Conservation (phyloP, 106 monocot species). For the Allium cepa region DNA sequence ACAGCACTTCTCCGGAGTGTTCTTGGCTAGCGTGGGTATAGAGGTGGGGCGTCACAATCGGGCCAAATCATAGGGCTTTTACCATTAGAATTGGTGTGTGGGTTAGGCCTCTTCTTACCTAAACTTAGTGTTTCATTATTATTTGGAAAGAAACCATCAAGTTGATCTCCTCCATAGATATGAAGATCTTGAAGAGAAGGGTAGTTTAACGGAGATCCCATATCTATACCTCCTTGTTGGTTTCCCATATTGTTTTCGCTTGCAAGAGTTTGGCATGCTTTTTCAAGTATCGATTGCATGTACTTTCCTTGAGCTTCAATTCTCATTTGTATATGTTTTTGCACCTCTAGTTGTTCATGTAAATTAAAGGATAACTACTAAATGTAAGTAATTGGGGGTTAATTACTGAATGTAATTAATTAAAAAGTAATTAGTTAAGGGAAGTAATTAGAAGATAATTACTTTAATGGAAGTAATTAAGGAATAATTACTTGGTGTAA, state of each 20-base stretch:
- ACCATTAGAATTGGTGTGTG: slow-evolving; percentile 22
- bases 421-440: too few relatives aligned
- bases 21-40: too few relatives aligned
- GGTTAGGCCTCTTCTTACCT: slow-evolving; percentile 36
- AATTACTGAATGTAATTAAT: too few relatives aligned
- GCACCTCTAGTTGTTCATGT: too few relatives aligned
- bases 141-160: slow-evolving; percentile 32
- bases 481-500: too few relatives aligned
- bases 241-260: slow-evolving; percentile 26
- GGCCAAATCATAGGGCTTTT: slow-evolving; percentile 60
- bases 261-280: slow-evolving; percentile 54
- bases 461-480: too few relatives aligned
- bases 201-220: slow-evolving; percentile 44
- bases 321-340: slow-evolving; percentile 76
- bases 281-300: slow-evolving; percentile 81
- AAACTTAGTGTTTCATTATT: slow-evolving; percentile 16
- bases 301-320: slow-evolving; percentile 88
- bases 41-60: too few relatives aligned
- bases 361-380: too few relatives aligned
- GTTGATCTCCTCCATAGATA: slow-evolving; percentile 33
- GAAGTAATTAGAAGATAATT: too few relatives aligned
- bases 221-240: slow-evolving; percentile 20
- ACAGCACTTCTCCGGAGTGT: too few relatives aligned
- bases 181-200: slow-evolving; percentile 85
- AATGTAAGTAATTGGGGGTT: too few relatives aligned